Base-by-base conservation (phyloP, 306 rosid genomes). In the Citrullus colocynthis region DNA sequence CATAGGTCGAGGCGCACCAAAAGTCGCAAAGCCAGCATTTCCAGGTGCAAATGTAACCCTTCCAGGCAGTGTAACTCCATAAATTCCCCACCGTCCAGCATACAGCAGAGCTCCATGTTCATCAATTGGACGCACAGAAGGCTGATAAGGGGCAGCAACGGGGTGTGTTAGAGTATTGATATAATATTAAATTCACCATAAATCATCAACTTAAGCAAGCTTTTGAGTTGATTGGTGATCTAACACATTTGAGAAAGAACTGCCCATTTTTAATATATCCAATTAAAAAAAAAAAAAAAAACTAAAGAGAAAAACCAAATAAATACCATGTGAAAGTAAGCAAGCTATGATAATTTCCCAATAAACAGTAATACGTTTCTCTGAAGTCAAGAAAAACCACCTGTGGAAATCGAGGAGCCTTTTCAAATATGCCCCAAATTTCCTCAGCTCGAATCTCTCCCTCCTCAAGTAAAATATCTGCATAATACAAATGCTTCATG, bases 11-110 rank as follows among this genome's bases (percentile, higher is more conserved):
- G 98, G 88, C 14, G 98, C 95, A 55, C 98, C 98, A 74, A 94
- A 94, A 75, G 96, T 94, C 8, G 88, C 54, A 85, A 87, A 94
- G 61, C 98, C 98, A 77, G 62, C 96, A 83, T 92, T 85, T 66
- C 98, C 98, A 2, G 98, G 98, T 2, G 93, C 89, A 87, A 94
- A 94, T 74, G 98, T 90, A 76, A 92, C 96, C 89, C 98, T 89
- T 65, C 98, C 98, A 34, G 98, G 96, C 78, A 92, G 96, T 79
- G 96, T 81, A 79, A 84, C 72, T 71, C 98, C 98, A 74, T 94
- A 89, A 74, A 94, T 84, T 85, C 95, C 98, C 98, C 97, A 94
- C 58, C 97, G 82, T 78, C 98, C 98, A 54, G 96, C 93, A 83
- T 92, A 90, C 65, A 92, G 81, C 63, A 94, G 84, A 78, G 98